These are phyloP conservation scores for Peltaster fructicola DNA, from an alignment of 2,329 filamentous ascomycete genomes.

Conservation along the genomic window DNA sequence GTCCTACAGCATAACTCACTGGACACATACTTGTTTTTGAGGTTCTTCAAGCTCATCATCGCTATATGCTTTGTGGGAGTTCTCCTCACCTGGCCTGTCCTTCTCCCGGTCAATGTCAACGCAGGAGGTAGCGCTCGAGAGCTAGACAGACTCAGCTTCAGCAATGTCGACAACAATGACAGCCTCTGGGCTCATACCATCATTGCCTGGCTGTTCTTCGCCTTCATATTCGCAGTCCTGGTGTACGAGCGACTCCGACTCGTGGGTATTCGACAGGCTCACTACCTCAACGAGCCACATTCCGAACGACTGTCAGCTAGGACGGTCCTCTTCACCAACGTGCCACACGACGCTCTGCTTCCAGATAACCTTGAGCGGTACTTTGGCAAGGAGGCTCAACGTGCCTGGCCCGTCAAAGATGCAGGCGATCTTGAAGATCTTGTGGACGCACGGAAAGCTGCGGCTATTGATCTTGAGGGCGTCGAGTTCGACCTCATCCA, in stretches of 20 bases:
- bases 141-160: conserved; percentile 17
- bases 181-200: conserved; percentile 28
- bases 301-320: conserved; percentile 28
- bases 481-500: conserved; percentile 27
- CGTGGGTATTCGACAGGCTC: conserved; percentile 32
- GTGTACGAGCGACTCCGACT: conserved; percentile 29
- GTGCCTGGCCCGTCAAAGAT: conserved; percentile 29
- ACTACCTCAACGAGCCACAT: conserved; percentile 26
- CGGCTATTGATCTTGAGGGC: conserved; percentile 25
- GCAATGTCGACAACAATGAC: conserved; percentile 24
- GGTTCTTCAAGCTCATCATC: conserved; percentile 29
- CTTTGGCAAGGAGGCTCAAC: conserved; percentile 21
- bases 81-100: conserved; percentile 27
- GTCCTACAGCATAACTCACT: conserved; percentile 31
- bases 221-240: conserved; percentile 23
- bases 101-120: conserved; percentile 30
- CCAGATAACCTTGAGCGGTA: conserved; percentile 15
- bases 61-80: conserved; percentile 25
- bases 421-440: conserved; percentile 26
- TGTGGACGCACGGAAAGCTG: conserved; percentile 27
- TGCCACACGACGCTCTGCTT: conserved; percentile 19
- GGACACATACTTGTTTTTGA: conserved; percentile 30
- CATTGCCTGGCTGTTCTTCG: conserved; percentile 26
- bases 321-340: conserved; percentile 31
- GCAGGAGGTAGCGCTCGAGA: conserved; percentile 16